Conservation (phyloP, 495 filamentous ascomycete genomes). For the Penicillium argentinense region DNA sequence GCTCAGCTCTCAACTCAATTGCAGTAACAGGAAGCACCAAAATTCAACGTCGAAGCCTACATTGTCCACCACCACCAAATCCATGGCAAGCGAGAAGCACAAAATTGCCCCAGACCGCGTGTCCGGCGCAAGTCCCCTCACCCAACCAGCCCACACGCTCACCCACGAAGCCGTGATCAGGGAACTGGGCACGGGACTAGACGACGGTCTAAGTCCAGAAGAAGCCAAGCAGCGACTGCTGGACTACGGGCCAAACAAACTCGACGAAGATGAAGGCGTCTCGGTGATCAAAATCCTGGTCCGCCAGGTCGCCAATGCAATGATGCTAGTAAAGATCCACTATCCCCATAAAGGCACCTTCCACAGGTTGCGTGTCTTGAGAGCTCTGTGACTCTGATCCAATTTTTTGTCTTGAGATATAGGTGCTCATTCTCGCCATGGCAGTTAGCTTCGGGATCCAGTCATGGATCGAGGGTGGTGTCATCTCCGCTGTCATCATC, state of each 20-base stretch:
- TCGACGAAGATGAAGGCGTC: constrained; percentile 60
- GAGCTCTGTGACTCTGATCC: too few species aligned
- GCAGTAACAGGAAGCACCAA: too few species aligned
- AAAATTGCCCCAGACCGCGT: too few species aligned
- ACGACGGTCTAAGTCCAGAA: constrained; percentile 56
- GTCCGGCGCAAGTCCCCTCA: too few species aligned
- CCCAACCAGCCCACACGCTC: constrained; percentile 69
- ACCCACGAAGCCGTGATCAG: constrained; percentile 49
- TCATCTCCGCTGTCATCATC: constrained; percentile 62
- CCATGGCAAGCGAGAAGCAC: too few species aligned
- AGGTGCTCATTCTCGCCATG: constrained; percentile 70
- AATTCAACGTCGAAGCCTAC: too few species aligned
- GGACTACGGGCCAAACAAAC: constrained; percentile 59
- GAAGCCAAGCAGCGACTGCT: constrained; percentile 57
- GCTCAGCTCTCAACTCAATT: too few species aligned
- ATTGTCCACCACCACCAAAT: too few species aligned
- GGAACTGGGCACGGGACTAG: constrained; percentile 57
- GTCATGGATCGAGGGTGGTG: constrained; percentile 67
- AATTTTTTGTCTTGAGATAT: too few species aligned
- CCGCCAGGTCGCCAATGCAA: constrained; percentile 64
- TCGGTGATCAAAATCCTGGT: constrained; percentile 57
- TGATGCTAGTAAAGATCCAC: constrained; percentile 54
- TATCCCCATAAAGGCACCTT: too few species aligned
- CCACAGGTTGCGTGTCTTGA: too few species aligned
- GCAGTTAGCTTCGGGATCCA: constrained; percentile 67